Conservation (phyloP, 208 protist genomes). For the Trypanosoma theileri region DNA sequence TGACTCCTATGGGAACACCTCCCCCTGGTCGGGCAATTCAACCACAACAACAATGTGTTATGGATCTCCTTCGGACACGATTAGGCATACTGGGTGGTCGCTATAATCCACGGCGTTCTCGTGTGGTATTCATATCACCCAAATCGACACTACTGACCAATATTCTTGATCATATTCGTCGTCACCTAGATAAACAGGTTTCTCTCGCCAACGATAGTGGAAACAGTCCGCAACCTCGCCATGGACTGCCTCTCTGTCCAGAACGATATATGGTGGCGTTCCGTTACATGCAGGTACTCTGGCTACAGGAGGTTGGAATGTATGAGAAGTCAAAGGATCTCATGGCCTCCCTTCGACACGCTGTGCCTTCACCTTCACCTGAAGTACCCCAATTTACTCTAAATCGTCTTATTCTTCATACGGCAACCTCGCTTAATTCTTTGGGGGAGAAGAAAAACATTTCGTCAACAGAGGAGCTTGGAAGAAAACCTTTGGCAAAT, state of each 20-base stretch:
- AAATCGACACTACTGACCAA: constrained; percentile 64
- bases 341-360: constrained; percentile 1
- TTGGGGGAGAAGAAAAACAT: neutral
- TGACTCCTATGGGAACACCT: constrained; percentile 32
- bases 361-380: constrained; percentile 14
- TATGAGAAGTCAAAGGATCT: constrained; percentile 31
- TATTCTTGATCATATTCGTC: constrained; percentile 49
- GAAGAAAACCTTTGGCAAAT: neutral
- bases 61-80: constrained; percentile 53
- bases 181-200: constrained; percentile 28
- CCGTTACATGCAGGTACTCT: constrained; percentile 70
- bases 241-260: constrained; percentile 48
- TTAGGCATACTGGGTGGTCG: constrained; percentile 60
- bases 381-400: constrained; percentile 18
- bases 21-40: constrained; percentile 25
- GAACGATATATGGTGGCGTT: constrained; percentile 33
- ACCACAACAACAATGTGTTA: constrained; percentile 41
- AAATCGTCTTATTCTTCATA: constrained; percentile 22
- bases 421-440: neutral
- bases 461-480: neutral
- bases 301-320: constrained; percentile 68
- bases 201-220: neutral
- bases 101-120: constrained; percentile 54
- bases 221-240: neutral
- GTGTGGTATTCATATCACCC: constrained; percentile 63